phyloP scores from a whole-genome alignment of 768 basidiomycete genomes.

The Xerocomus potaroensis region DNA sequence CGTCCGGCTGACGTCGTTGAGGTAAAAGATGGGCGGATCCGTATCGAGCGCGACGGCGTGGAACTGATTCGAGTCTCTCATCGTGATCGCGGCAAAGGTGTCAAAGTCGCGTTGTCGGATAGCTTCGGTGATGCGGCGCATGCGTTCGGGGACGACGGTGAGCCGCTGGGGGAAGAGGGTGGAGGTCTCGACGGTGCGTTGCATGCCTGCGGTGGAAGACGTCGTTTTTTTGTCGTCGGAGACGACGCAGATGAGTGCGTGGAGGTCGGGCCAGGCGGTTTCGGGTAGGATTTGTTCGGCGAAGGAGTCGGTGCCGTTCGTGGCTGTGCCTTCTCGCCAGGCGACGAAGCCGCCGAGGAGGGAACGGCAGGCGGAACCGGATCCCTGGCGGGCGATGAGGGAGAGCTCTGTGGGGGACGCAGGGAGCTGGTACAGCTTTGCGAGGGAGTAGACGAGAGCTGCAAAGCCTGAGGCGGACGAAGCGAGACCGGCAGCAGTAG shows the following conservation, averaged over 20 bases:
- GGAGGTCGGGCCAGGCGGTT: constrained; percentile 90
- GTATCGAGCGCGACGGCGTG: constrained; percentile 98
- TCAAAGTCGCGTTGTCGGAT: constrained; percentile 82
- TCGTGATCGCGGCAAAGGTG: constrained; percentile 85
- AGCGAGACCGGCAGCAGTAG: constrained; percentile 96
- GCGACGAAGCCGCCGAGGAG: constrained; percentile 97
- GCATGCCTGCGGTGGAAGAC: constrained; percentile 94
- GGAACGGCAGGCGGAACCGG: constrained; percentile 96
- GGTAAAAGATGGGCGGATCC: constrained; percentile 96
- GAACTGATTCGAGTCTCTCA: constrained; percentile 98
- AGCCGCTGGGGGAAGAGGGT: constrained; percentile 86
- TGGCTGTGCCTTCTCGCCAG: constrained; percentile 59
- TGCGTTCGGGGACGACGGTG: constrained; percentile 83
- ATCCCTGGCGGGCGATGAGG: constrained; percentile 93
- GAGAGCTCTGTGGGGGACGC: constrained; percentile 78
- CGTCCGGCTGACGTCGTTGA: constrained; percentile 95
- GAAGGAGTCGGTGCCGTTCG: constrained; percentile 79
- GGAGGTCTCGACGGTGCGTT: constrained; percentile 93
- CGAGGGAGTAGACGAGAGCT: constrained; percentile 86
- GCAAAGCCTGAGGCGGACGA: constrained; percentile 98
- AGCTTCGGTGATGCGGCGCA: constrained; percentile 76
- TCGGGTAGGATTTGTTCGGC: constrained; percentile 84
- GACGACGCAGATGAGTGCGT: constrained; percentile 97
- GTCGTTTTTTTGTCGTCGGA: constrained; percentile 96
- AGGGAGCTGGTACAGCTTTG: constrained; percentile 80